Conservation (phyloP, 192 early-diverging fungal genomes). For the Mortierella hygrophila region DNA sequence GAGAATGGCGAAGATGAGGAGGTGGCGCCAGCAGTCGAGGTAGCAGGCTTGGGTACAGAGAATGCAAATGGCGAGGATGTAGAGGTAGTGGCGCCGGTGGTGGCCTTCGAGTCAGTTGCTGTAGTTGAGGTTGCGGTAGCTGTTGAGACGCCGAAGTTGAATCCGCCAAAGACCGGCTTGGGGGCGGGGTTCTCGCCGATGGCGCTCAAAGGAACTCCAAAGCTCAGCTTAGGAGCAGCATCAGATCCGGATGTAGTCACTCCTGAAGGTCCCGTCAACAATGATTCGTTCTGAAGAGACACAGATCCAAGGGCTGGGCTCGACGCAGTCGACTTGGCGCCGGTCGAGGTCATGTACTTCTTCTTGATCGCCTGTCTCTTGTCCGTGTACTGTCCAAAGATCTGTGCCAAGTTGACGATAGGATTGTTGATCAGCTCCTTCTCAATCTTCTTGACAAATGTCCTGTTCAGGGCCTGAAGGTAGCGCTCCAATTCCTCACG, state of each 20-base stretch:
- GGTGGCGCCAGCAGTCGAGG: background rate
- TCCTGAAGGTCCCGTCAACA: background rate
- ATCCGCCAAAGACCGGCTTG: constrained; percentile 13
- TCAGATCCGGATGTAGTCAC: background rate
- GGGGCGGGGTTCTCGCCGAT: background rate
- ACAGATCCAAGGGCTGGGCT: background rate
- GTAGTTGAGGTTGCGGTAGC: background rate
- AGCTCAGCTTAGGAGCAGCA: background rate
- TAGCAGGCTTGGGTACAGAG: background rate
- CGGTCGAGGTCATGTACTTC: background rate
- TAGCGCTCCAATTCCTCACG: background rate
- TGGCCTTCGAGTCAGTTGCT: background rate
- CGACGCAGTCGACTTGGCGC: background rate
- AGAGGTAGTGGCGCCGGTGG: background rate
- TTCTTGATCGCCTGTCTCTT: constrained; percentile 7
- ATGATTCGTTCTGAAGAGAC: constrained; percentile 5
- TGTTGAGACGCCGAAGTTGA: constrained; percentile 14
- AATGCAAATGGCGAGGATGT: background rate
- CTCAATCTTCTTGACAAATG: constrained; percentile 13
- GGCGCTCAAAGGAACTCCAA: background rate
- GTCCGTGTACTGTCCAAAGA: constrained; percentile 17
- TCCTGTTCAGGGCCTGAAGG: constrained; percentile 6
- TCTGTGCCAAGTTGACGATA: constrained; percentile 6
- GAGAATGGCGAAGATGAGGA: constrained; percentile 3
- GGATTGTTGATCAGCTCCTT: constrained; percentile 2